Evolutionary conservation across 192 early-diverging fungal species (phyloP), one percentile per base, ranked within the genome.

Genomic region (Kappamyces sp.): DNA sequence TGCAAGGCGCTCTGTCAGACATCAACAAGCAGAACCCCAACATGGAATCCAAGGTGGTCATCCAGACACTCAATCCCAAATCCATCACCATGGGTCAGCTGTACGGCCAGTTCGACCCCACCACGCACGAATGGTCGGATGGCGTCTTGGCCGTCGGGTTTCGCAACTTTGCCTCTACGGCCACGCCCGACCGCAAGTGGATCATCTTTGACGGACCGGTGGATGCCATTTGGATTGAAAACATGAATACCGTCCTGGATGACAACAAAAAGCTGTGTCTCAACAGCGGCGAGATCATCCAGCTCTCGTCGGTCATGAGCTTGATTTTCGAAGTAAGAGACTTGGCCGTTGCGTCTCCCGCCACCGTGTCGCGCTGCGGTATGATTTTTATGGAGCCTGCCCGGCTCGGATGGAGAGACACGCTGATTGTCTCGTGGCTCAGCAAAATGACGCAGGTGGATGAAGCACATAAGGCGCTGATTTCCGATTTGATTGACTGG

Each of bases 81-180:
- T 83, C 80, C 12, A 83, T 83, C 43, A 83, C 78, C 1, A 83
- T 83, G 80, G 80, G 80, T 31, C 80, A 83, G 53, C 70, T 83
- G 6, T 83, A 83, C 58, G 80, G 80, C 3, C 78, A 80, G 44
- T 83, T 83, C 68, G 80, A 83, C 60, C 71, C 76, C 2, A 63
- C 78, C 33, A 78, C 80, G 12, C 80, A 83, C 54, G 80, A 83
- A 65, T 83, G 80, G 80, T 75, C 75, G 5, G 80, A 83, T 68
- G 80, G 80, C 10, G 76, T 83, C 6, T 66, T 83, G 10, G 80
- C 80, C 23, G 48, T 76, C 31, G 77, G 68, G 3, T 83, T 83
- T 62, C 54, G 80, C 15, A 74, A 70, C 31, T 83, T 83, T 71
- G 80, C 80, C 1, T 83, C 80, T 12, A 51, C 66, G 6, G 66